Percentiles rank a stretch among this genome's conserved stretches.
Conservation (phyloP, 495 filamentous ascomycete species). For the Tuber indicum region DNA sequence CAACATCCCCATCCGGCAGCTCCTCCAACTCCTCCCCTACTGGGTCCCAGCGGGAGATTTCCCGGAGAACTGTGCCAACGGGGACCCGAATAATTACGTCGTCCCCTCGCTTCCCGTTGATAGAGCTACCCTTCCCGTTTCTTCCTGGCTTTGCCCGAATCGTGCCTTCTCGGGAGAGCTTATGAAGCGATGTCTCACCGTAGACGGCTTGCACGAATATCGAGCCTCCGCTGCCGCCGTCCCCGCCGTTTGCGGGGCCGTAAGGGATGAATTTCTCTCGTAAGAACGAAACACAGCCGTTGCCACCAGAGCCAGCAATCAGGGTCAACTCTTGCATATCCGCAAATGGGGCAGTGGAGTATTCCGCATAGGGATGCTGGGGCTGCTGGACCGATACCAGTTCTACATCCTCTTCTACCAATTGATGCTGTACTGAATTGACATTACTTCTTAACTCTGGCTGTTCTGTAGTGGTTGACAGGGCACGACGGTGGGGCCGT, state of each 20-base stretch:
- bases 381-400: constrained; percentile 55
- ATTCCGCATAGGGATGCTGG: constrained; percentile 50
- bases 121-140: constrained; percentile 76
- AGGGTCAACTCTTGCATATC: constrained; percentile 74
- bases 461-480: not conserved
- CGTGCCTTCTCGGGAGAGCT: constrained; percentile 69
- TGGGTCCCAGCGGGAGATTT: constrained; percentile 71
- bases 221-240: constrained; percentile 84
- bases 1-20: constrained; percentile 42
- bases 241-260: constrained; percentile 93
- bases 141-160: constrained; percentile 73
- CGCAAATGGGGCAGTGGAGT: constrained; percentile 70
- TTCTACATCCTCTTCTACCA: constrained; percentile 15
- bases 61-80: constrained; percentile 82
- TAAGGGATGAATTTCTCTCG: constrained; percentile 79
- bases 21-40: constrained; percentile 54
- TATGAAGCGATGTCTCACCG: constrained; percentile 86
- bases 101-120: constrained; percentile 71
- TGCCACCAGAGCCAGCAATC: constrained; percentile 70
- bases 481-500: not conserved
- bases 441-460: not conserved
- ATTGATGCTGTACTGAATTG: not conserved
- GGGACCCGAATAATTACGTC: constrained; percentile 86
- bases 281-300: constrained; percentile 89
- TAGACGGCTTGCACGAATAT: constrained; percentile 91